Conservation (phyloP, 2,329 filamentous ascomycete genomes). For the Pseudohalonectria lignicola region DNA sequence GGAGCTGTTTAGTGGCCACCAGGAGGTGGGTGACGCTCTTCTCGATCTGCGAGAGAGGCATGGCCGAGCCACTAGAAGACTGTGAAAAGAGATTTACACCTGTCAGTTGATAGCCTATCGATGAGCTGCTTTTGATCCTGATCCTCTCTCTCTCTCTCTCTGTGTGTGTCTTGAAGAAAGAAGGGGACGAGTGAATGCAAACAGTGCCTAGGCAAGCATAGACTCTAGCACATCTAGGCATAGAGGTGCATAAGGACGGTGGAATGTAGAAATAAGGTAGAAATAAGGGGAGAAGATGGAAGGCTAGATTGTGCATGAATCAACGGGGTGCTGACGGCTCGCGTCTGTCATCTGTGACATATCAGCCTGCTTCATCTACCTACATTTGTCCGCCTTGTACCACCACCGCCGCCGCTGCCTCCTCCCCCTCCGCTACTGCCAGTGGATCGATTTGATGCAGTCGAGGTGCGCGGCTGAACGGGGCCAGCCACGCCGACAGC, state of each 20-base stretch:
- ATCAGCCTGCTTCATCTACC: slow-evolving; percentile 22
- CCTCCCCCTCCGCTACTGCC: slow-evolving; percentile 14
- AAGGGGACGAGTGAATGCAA: slow-evolving; percentile 1
- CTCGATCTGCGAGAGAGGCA: slow-evolving; percentile 86
- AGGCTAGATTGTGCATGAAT: not conserved
- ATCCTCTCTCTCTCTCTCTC: too few relatives aligned
- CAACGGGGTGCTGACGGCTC: slow-evolving; percentile 1
- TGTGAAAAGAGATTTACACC: too few relatives aligned
- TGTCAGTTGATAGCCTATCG: too few relatives aligned
- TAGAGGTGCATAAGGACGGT: too few relatives aligned
- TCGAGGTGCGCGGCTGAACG: slow-evolving; percentile 49
- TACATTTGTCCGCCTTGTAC: slow-evolving; percentile 46
- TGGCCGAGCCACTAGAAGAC: slow-evolving; percentile 54
- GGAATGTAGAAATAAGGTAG: not conserved
- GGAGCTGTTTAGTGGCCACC: slow-evolving; percentile 92
- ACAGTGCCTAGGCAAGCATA: too few relatives aligned
- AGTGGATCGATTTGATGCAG: slow-evolving; percentile 50
- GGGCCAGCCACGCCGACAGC: slow-evolving; percentile 30
- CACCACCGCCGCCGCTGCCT: slow-evolving; percentile 20
- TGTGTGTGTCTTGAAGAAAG: not conserved
- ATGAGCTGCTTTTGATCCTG: too few relatives aligned
- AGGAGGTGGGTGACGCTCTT: slow-evolving; percentile 97
- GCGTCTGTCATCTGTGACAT: not conserved
- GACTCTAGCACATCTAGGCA: too few relatives aligned
- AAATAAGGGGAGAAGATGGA: not conserved